Evolutionary conservation across 2,329 filamentous ascomycete genomes (phyloP).

Genomic region (Fusarium newnesense): DNA sequence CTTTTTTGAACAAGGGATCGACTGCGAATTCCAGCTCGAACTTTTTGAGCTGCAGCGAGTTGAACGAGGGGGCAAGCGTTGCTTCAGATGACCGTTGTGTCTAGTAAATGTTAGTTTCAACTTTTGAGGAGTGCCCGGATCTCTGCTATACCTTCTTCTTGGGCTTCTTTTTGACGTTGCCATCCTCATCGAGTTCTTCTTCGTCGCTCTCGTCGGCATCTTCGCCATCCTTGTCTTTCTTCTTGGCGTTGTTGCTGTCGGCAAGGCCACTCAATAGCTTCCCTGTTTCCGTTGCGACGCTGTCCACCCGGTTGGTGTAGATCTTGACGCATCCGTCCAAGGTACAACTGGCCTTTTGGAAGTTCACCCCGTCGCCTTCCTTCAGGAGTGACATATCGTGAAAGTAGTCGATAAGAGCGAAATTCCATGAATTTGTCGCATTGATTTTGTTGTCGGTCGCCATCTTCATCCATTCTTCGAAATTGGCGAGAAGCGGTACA

Average conservation of each 20-base stretch:
- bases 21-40: conserved; percentile 97
- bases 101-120: conserved; percentile 47
- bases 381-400: conserved; percentile 98
- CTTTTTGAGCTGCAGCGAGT: conserved; percentile 91
- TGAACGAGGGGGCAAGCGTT: conserved; percentile 90
- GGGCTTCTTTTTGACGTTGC: conserved; percentile 68
- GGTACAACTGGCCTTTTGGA: conserved; percentile 97
- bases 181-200: conserved; percentile 71
- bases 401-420: conserved; percentile 99
- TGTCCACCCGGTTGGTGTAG: conserved; percentile 97
- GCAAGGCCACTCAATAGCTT: conserved; percentile 93
- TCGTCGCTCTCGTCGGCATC: conserved; percentile 76
- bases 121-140: background rate
- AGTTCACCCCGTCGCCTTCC: conserved; percentile 97
- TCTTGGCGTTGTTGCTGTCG: conserved; percentile 83
- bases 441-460: conserved; percentile 99
- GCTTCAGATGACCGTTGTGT: conserved; percentile 85
- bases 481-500: conserved; percentile 94
- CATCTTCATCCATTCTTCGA: conserved; percentile 99
- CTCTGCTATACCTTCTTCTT: conserved; percentile 75
- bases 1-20: conserved; percentile 99
- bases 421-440: conserved; percentile 98
- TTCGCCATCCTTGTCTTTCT: conserved; percentile 72
- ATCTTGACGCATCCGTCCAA: conserved; percentile 99
- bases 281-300: conserved; percentile 95